Conservation (phyloP, 2,329 filamentous ascomycete genomes). For the Trichothecium roseum region DNA sequence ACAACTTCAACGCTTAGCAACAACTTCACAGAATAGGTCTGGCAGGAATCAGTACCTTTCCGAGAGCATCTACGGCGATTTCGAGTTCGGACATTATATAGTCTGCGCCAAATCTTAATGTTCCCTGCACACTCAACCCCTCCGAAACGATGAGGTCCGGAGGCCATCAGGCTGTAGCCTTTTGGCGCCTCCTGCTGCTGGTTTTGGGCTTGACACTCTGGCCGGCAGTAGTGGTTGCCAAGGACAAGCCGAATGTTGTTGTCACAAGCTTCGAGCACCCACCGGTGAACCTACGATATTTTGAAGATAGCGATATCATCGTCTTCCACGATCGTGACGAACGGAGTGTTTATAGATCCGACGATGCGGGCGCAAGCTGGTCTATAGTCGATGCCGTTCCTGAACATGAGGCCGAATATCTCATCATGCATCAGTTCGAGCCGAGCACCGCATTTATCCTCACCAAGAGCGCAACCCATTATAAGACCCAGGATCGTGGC, state of each 20-base stretch:
- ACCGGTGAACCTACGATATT: slow-evolving; percentile 71
- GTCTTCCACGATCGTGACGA: slow-evolving; percentile 59
- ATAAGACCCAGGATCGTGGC: slow-evolving; percentile 73
- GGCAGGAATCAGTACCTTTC: no score
- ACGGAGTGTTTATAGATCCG: slow-evolving; percentile 64
- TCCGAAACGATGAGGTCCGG: slow-evolving; percentile 44
- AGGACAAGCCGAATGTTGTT: slow-evolving; percentile 57
- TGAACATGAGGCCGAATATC: slow-evolving; percentile 48
- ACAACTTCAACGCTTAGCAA: no score
- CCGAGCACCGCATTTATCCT: slow-evolving; percentile 70
- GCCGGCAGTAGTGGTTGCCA: slow-evolving; percentile 32
- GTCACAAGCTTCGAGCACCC: slow-evolving; percentile 54
- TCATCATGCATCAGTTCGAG: slow-evolving; percentile 73
- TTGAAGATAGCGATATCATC: slow-evolving; percentile 77
- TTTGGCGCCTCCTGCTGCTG: slow-evolving; percentile 38
- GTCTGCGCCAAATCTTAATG: slow-evolving; percentile 29
- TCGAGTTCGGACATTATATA: no score
- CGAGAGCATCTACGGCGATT: no score
- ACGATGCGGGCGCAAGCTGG: slow-evolving; percentile 75
- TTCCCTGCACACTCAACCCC: slow-evolving; percentile 13
- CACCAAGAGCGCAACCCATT: slow-evolving; percentile 61
- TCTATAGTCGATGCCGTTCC: slow-evolving; percentile 52
- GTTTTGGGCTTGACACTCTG: slow-evolving; percentile 2
- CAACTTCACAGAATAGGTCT: no score
- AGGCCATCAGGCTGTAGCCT: slow-evolving; percentile 32